Conservation (phyloP, 2,329 filamentous ascomycete genomes). For the Teratosphaeria zuluensis region DNA sequence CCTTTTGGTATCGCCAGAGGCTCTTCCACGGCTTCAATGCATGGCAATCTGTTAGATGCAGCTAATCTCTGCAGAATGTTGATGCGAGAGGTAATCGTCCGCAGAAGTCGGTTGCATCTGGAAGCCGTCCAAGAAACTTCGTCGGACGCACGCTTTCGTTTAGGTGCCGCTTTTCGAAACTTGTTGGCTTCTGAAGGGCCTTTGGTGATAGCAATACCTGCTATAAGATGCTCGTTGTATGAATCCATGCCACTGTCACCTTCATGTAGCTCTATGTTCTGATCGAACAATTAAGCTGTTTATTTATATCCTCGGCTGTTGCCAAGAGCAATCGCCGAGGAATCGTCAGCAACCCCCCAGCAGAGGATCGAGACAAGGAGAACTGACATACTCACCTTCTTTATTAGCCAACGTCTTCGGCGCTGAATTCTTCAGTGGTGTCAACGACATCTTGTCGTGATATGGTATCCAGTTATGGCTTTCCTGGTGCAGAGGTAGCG, state of each 20-base stretch:
- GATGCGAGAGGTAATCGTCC: slow-evolving; percentile 33
- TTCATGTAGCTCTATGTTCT: too few species aligned
- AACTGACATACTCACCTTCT: background rate
- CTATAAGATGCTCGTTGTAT: background rate
- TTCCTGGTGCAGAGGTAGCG: background rate
- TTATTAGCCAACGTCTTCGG: background rate
- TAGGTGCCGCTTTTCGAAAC: background rate
- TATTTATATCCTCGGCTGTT: background rate
- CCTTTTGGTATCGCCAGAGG: too few species aligned
- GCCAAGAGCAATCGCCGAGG: background rate
- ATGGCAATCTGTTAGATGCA: background rate
- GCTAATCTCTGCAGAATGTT: slow-evolving; percentile 26
- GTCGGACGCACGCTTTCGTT: slow-evolving; percentile 6
- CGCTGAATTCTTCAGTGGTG: too few species aligned
- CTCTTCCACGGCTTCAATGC: too few species aligned
- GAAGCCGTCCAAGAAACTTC: slow-evolving; percentile 32
- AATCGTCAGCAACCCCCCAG: background rate
- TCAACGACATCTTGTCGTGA: background rate
- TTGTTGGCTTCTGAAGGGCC: background rate
- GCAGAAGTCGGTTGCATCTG: slow-evolving; percentile 34
- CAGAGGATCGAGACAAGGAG: too few species aligned
- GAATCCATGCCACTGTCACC: background rate
- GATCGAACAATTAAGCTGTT: background rate
- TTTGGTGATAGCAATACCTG: background rate
- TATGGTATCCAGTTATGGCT: background rate